These are phyloP conservation scores for Raffaelea deltoideospora DNA, from an alignment of 2,329 filamentous ascomycete species.

Conservation along the genomic window DNA sequence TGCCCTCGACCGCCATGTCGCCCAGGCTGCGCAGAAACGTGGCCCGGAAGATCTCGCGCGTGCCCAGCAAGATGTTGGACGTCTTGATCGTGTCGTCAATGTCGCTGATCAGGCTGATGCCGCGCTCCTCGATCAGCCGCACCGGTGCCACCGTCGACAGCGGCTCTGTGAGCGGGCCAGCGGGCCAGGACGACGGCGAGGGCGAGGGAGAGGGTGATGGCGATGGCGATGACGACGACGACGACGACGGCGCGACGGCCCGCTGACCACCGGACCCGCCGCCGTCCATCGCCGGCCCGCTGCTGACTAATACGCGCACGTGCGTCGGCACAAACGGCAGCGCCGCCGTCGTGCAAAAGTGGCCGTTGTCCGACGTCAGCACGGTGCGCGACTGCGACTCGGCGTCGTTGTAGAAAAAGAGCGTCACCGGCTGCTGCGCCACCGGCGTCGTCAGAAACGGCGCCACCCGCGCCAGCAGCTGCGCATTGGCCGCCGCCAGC, in stretches of 20 bases:
- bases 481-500: conserved; percentile 63
- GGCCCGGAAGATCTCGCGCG: conserved; percentile 90
- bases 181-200: not conserved
- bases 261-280: not conserved
- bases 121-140: conserved; percentile 58
- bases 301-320: conserved; percentile 59
- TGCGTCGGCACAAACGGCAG: conserved; percentile 85
- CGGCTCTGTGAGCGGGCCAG: conserved; percentile 33
- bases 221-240: too few species aligned
- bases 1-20: conserved; percentile 73
- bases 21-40: conserved; percentile 78
- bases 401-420: conserved; percentile 87
- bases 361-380: conserved; percentile 73
- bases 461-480: conserved; percentile 72
- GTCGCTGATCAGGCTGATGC: conserved; percentile 89
- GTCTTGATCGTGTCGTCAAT: conserved; percentile 97
- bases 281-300: not conserved
- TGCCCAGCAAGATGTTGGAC: conserved; percentile 75
- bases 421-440: conserved; percentile 61
- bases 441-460: conserved; percentile 83
- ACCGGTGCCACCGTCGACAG: conserved; percentile 71
- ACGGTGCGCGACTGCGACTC: conserved; percentile 74
- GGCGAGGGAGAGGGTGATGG: not conserved
- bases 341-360: conserved; percentile 67
- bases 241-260: not conserved